A percentile compares a stretch with the other conserved stretches of the same genome.
phyloP scores from a whole-genome alignment of 176 grass and related monocot species.

The Dendrocalamus sinicus region DNA sequence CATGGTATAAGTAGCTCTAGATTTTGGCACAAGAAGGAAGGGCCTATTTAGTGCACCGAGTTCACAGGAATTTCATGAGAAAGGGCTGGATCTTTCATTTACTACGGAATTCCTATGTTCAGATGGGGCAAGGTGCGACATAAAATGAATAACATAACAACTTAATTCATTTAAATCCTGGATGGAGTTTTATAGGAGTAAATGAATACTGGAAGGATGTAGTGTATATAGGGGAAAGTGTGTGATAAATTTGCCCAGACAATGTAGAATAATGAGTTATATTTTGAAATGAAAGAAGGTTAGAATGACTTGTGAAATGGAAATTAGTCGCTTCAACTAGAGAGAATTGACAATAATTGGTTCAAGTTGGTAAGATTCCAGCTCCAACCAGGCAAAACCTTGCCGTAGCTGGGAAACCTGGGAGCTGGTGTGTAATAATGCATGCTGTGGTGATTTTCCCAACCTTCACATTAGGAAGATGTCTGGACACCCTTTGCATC shows the following conservation, averaged over 20 bases:
- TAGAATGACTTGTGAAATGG: background rate
- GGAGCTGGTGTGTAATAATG: background rate
- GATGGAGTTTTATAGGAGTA: background rate
- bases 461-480: background rate
- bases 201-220: background rate
- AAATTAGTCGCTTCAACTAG: background rate
- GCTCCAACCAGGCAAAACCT: constrained; percentile 8
- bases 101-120: background rate
- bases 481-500: background rate
- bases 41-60: background rate
- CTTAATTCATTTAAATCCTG: constrained; percentile 18
- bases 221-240: background rate
- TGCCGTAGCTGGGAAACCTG: background rate
- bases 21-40: constrained; percentile 17
- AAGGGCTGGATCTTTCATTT: background rate
- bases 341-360: background rate
- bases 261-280: background rate
- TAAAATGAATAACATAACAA: constrained; percentile 30
- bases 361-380: constrained; percentile 9
- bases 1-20: background rate
- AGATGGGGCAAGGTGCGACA: background rate
- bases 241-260: background rate
- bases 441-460: background rate
- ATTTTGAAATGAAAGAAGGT: background rate
- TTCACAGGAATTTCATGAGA: background rate